Percentiles rank a stretch among this genome's conserved stretches.
phyloP scores from a whole-genome alignment of 2,329 filamentous ascomycete species.

The Emergomyces pasteurianus region DNA sequence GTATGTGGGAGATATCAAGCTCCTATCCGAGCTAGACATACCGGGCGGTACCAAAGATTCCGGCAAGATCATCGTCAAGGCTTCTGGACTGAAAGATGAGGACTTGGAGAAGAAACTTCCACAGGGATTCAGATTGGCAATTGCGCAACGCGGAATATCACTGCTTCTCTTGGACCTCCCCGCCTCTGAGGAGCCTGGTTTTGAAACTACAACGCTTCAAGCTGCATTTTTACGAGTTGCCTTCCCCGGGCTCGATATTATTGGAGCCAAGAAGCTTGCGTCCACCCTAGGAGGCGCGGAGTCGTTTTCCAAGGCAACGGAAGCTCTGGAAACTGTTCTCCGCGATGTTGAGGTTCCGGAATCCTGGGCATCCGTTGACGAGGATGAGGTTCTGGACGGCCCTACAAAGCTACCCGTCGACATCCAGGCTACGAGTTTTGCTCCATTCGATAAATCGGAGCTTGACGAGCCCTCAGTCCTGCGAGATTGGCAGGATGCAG shows the following conservation, averaged over 20 bases:
- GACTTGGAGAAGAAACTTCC: conserved; percentile 80
- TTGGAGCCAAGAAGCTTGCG: conserved; percentile 55
- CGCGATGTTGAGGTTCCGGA: conserved; percentile 64
- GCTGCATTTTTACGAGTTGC: conserved; percentile 73
- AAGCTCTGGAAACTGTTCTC: conserved; percentile 55
- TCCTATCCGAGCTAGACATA: conserved; percentile 68
- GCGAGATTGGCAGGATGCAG: conserved; percentile 68
- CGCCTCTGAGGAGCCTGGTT: conserved; percentile 53
- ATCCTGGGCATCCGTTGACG: conserved; percentile 62
- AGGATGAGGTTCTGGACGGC: conserved; percentile 33
- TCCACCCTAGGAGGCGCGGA: conserved; percentile 48
- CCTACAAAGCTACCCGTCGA: conserved; percentile 44
- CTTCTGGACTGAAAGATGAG: conserved; percentile 72
- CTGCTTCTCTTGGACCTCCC: conserved; percentile 67
- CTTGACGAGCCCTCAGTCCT: conserved; percentile 53
- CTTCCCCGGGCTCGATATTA: conserved; percentile 50
- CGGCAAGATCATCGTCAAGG: conserved; percentile 62
- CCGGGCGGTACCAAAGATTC: conserved; percentile 56
- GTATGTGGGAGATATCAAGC: conserved; percentile 65
- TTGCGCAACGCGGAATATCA: conserved; percentile 57
- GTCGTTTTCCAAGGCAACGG: conserved; percentile 47
- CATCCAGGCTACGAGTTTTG: conserved; percentile 71
- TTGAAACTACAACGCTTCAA: conserved; percentile 59
- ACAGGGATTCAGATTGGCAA: conserved; percentile 53
- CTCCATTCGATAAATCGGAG: conserved; percentile 64